These are phyloP conservation scores for Colletotrichum nymphaeae DNA, from an alignment of 2,329 filamentous ascomycete genomes.

Conservation along the genomic window DNA sequence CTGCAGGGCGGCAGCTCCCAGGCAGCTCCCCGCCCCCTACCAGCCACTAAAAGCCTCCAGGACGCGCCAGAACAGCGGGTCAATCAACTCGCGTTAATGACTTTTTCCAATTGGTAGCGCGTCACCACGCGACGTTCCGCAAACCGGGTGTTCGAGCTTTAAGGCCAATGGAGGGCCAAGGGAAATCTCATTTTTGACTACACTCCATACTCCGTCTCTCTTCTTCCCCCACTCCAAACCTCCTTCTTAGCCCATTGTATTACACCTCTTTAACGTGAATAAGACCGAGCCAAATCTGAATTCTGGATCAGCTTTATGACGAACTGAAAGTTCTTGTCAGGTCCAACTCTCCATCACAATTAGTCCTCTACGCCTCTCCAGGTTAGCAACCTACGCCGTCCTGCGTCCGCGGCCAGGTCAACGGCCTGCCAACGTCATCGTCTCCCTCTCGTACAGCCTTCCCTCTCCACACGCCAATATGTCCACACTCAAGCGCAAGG, in stretches of 20 bases:
- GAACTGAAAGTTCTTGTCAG: not conserved
- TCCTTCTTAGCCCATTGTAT: not conserved
- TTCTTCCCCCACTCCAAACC: not conserved
- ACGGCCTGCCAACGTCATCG: conserved; percentile 8
- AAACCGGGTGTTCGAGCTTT: conserved; percentile 19
- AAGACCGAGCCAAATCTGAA: not conserved
- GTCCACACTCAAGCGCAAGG: conserved; percentile 76
- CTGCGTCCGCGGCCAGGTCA: conserved; percentile 2
- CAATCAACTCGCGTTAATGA: conserved; percentile 19
- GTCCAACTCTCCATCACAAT: not conserved
- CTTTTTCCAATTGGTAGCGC: conserved; percentile 16
- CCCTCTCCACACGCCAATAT: conserved; percentile 46
- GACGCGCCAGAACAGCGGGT: conserved; percentile 28
- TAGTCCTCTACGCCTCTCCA: not conserved
- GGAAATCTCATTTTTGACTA: conserved; percentile 20
- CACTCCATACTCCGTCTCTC: conserved; percentile 7
- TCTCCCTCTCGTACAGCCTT: not conserved
- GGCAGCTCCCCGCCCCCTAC: conserved; percentile 2
- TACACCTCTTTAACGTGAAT: not conserved
- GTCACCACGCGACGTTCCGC: conserved; percentile 31
- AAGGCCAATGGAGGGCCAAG: not conserved
- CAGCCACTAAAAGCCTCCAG: conserved; percentile 19
- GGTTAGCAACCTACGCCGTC: not conserved
- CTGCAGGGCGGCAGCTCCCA: conserved; percentile 30
- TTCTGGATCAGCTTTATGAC: not conserved